Base-by-base conservation (phyloP, 1,139 yeast genomes). In the Yamadazyma aaseri region DNA sequence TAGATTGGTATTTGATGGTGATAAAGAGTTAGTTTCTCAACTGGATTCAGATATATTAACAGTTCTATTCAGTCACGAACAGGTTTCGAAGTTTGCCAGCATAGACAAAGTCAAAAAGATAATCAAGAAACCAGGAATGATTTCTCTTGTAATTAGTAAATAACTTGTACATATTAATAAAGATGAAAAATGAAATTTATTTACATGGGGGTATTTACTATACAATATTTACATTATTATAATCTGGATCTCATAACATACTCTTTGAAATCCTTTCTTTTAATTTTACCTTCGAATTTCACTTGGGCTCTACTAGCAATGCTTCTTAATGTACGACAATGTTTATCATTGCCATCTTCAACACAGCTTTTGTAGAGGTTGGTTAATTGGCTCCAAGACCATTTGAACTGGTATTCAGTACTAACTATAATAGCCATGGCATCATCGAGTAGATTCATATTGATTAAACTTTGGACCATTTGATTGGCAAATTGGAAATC, bases 401-500 rank as follows among this genome's bases (percentile, higher is more conserved):
- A 89, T 24, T 71, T 64, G 55, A 86, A 85, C 46, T 79, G 80
- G 29, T 73, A 76, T 42, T 76, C 75, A 0, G 95, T 80, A 31
- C 92, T 77, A 34, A 76, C 12, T 17, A 86, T 71, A 20, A 87
- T 64, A 17, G 80, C 79, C 39, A 82, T 60, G 0, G 95, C 96
- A 51, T 87, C 95, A 10, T 76, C 73, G 9, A 79, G 60, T 32
- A 76, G 59, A 6, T 76, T 73, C 53, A 78, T 60, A 10, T 63
- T 60, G 0, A 79, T 66, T 36, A 82, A 65, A 15, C 78, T 58
- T 6, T 63, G 58, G 2, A 83, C 74, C 82, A 85, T 79, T 9
- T 73, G 65, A 24, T 71, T 59, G 2, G 95, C 94, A 63, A 85
- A 84, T 39, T 67, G 66, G 56, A 81, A 82, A 53, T 89, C 96